Base-by-base conservation (phyloP, 129 eudicot species). In the Gnaphalium uliginosum region DNA sequence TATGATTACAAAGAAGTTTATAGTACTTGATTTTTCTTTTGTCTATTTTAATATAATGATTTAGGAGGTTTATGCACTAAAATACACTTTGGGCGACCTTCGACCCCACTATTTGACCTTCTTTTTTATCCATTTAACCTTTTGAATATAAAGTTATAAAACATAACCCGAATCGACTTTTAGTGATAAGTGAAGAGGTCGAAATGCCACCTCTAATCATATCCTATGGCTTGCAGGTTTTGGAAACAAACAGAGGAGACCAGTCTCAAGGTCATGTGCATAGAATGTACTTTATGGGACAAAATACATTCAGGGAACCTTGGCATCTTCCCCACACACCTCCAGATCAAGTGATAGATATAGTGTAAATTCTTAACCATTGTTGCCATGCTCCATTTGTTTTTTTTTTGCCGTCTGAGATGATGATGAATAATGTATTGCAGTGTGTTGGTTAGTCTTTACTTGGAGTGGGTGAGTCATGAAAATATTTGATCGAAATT, bases 241-340 rank as follows among this genome's bases (percentile, higher is more conserved):
- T 94, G 87, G 99, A 94, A 84, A 94, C 96, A 17, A 94, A 89
- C 82, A 91, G 99, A 84, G 97, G 86, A 14, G 99, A 91, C 78
- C 96, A 94, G 74, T 91, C 97, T 58, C 93, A 91, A 72, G 96
- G 93, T 66, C 99, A 94, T 72, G 99, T 91, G 25, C 92, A 94
- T 66, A 87, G 99, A 69, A 87, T 94, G 97, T 94, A 89, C 78
- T 91, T 91, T 66, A 87, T 94, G 97, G 99, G 99, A 27, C 83
- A 89, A 69, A 94, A 94, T 70, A 89, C 97, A 29, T 94, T 94
- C 83, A 71, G 90, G 27, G 92, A 94, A 68, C 99, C 99, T 37
- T 94, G 99, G 99, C 91, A 87, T 69, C 97, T 94, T 56, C 89
- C 96, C 72, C 99, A 89, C 48, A 89, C 96, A 61, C 99, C 99